These are phyloP conservation scores for Fusarium sublunatum DNA, from an alignment of 2,329 filamentous ascomycete species.

Conservation along the genomic window DNA sequence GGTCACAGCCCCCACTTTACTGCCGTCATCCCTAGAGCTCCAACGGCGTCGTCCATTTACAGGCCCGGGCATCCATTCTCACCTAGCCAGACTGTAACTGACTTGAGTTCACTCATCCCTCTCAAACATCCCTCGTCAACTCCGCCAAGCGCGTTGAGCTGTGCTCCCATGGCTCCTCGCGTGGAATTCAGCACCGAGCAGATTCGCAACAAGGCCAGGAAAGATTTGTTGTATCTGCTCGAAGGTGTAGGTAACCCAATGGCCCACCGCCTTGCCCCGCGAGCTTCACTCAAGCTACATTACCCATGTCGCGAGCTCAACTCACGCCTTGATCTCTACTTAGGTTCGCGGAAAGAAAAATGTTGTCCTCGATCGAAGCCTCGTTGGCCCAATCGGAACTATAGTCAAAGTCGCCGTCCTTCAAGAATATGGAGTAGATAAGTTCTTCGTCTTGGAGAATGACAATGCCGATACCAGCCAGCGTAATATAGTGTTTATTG, in stretches of 20 bases:
- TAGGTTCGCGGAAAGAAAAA: slow-evolving; percentile 99
- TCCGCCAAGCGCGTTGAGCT: slow-evolving; percentile 54
- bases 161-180: slow-evolving; percentile 72
- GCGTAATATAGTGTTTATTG: slow-evolving; percentile 93
- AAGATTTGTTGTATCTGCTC: slow-evolving; percentile 89
- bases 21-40: slow-evolving; percentile 40
- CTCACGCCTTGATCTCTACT: slow-evolving; percentile 25
- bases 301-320: slow-evolving; percentile 5
- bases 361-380: slow-evolving; percentile 87
- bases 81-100: slow-evolving; percentile 7
- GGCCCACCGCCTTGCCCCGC: slow-evolving; percentile 24
- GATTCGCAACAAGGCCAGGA: slow-evolving; percentile 83
- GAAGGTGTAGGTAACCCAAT: slow-evolving; percentile 81
- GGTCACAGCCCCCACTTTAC: slow-evolving; percentile 29
- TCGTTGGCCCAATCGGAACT: slow-evolving; percentile 89
- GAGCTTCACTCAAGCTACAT: slow-evolving; percentile 21
- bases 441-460: slow-evolving; percentile 97
- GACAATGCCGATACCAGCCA: slow-evolving; percentile 94
- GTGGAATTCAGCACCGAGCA: slow-evolving; percentile 78
- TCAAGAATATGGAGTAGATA: slow-evolving; percentile 97
- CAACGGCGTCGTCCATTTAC: slow-evolving; percentile 2
- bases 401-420: slow-evolving; percentile 96
- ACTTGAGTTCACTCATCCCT: slow-evolving; percentile 32
- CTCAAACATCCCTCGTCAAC: slow-evolving; percentile 15
- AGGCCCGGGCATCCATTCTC: background rate